Evolutionary conservation across 805 yeast genomes (phyloP), one percentile per base, ranked within the genome.

Genomic region (Kodamaea hsintzibuensis): DNA sequence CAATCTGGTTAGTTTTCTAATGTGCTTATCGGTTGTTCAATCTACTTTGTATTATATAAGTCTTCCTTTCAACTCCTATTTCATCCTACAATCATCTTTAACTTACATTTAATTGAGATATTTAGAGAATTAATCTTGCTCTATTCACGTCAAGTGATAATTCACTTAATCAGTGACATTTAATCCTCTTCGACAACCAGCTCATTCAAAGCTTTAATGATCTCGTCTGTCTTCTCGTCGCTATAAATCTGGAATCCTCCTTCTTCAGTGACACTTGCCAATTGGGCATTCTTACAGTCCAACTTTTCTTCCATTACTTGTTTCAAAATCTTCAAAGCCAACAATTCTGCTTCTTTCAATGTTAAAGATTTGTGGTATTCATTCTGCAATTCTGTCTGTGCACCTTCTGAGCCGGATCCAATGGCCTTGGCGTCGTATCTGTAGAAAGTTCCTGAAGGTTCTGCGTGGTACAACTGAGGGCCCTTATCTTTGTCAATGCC

Each of bases 281-380:
- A 81, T 77, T 96, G 99, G 37, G 97, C 96, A 70, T 95, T 95
- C 61, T 88, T 89, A 53, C 96, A 87, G 72, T 95, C 98, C 65
- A 95, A 79, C 75, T 93, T 95, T 74, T 95, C 99, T 77, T 95
- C 99, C 99, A 95, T 95, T 46, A 95, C 99, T 74, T 95, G 99
- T 71, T 92, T 92, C 63, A 95, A 81, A 53, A 90, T 89, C 76
- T 91, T 92, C 67, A 95, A 80, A 6, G 92, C 87, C 67, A 95
- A 79, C 43, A 89, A 73, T 78, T 95, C 98, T 7, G 98, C 99
- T 69, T 96, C 99, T 61, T 85, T 84, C 62, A 95, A 77, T 12
- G 98, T 91, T 64, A 95, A 80, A 17, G 96, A 89, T 60, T 87
- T 87, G 74, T 93, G 98, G 75, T 95, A 95, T 74, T 95, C 97